Conservation (phyloP, 2,329 filamentous ascomycete genomes). For the Alternaria tenuissima region DNA sequence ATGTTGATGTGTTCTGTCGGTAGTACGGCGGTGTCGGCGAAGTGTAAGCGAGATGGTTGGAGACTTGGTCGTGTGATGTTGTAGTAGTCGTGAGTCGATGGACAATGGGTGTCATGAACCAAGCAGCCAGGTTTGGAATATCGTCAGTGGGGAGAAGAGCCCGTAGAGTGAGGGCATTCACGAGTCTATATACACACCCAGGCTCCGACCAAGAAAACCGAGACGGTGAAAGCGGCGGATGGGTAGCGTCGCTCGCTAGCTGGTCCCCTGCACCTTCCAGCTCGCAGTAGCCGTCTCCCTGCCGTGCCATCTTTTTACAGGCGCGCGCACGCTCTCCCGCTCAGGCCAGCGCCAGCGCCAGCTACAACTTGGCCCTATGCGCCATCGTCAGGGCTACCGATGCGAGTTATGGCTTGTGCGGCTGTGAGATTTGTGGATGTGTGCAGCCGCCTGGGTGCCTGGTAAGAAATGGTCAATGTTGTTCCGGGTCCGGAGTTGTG, state of each 20-base stretch:
- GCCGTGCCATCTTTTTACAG: slow-evolving; percentile 27
- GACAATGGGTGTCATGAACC: neutral
- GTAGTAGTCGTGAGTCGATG: neutral
- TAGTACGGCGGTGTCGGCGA: slow-evolving; percentile 14
- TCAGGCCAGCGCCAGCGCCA: slow-evolving; percentile 20
- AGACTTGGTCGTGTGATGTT: slow-evolving; percentile 8
- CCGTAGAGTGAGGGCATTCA: slow-evolving; percentile 22
- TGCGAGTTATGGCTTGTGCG: slow-evolving; percentile 14
- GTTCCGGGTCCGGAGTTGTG: neutral
- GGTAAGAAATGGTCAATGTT: neutral
- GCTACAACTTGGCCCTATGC: slow-evolving; percentile 13
- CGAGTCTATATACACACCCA: slow-evolving; percentile 33
- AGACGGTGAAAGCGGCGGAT: slow-evolving; percentile 41
- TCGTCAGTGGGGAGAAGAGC: slow-evolving; percentile 31
- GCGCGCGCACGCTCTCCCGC: slow-evolving; percentile 12
- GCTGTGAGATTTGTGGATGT: slow-evolving; percentile 7
- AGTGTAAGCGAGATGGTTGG: slow-evolving; percentile 7
- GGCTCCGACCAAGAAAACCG: slow-evolving; percentile 24
- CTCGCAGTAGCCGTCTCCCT: slow-evolving; percentile 29
- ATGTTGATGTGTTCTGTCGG: slow-evolving; percentile 8
- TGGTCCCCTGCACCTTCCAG: slow-evolving; percentile 12
- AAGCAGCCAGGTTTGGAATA: slow-evolving; percentile 14
- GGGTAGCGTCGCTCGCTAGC: slow-evolving; percentile 30
- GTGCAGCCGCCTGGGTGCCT: slow-evolving; percentile 4
- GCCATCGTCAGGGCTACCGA: slow-evolving; percentile 9